Base-by-base conservation (phyloP, 768 basidiomycete genomes). In the Mycena latifolia region DNA sequence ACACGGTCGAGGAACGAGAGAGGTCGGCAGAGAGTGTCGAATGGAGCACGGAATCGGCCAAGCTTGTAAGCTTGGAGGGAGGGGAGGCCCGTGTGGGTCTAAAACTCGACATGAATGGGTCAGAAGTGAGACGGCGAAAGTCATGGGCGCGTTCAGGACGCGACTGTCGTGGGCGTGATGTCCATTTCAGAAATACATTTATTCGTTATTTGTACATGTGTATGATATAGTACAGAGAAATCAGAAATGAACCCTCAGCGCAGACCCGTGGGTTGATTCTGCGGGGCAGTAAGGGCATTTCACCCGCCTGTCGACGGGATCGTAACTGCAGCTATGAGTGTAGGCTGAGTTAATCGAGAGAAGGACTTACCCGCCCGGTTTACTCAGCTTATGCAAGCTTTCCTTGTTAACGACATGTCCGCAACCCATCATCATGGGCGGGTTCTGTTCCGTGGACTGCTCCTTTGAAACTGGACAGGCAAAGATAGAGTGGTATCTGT, bases 391-490 rank as follows among this genome's bases (percentile, higher is more conserved):
- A 68, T 89, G 88, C 68, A 99, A 80, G 76, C 94, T 97, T 73
- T 98, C 97, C 75, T 92, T 92, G 2, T 94, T 91, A 48, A 99
- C 90, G 39, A 98, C 96, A 78, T 99, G 98, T 2, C 97, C 98
- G 75, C 98, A 99, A 5, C 82, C 80, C 85, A 99, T 92, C 93
- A 98, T 96, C 95, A 98, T 98, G 0, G 98, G 97, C 11, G 96
- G 98, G 76, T 99, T 99, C 63, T 85, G 78, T 56, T 94, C 92
- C 5, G 94, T 96, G 25, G 95, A 90, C 79, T 98, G 97, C 73
- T 99, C 97, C 79, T 98, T 99, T 11, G 95, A 97, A 24, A 99
- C 98, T 0, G 98, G 94, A 77, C 98, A 99, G 51, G 95, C 91
- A 77, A 99, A 99, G 62, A 99, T 92, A 1, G 96, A 98, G 77